Evolutionary conservation across 441 rosid genomes (phyloP).

Genomic region (Erysimum cheiri): DNA sequence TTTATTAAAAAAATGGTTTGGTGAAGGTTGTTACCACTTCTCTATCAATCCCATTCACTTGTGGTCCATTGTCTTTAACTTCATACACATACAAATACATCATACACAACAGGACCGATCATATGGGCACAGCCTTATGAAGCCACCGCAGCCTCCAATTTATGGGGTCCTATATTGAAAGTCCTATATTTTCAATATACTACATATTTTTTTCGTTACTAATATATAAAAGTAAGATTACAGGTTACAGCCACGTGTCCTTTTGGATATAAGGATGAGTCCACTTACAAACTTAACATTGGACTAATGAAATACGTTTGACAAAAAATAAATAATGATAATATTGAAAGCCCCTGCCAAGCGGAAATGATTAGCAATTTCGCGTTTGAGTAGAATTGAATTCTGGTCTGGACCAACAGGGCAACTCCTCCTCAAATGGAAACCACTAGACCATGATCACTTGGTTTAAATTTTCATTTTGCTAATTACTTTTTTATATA

Average conservation of each 20-base stretch:
- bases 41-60: conserved; percentile 32
- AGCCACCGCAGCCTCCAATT: conserved; percentile 24
- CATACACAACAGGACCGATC: conserved; percentile 26
- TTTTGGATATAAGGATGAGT: conserved; percentile 1
- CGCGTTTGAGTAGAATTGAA: too few relatives aligned
- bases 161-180: conserved; percentile 13
- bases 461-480: too few relatives aligned
- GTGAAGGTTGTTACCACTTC: conserved; percentile 34
- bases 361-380: too few relatives aligned
- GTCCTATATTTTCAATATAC: conserved; percentile 6
- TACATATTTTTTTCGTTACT: neutral
- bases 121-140: conserved; percentile 27
- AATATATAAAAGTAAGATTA: neutral
- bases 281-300: conserved; percentile 2
- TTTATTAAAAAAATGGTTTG: conserved; percentile 35
- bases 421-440: too few relatives aligned
- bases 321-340: too few relatives aligned
- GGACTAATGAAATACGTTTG: too few relatives aligned
- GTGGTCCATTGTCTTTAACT: conserved; percentile 37
- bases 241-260: neutral
- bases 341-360: too few relatives aligned
- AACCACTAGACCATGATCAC: too few relatives aligned
- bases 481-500: too few relatives aligned
- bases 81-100: conserved; percentile 24
- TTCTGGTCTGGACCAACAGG: too few relatives aligned